Evolutionary conservation across 2,329 filamentous ascomycete species (phyloP).

Genomic region (Blumeriella jaapii): DNA sequence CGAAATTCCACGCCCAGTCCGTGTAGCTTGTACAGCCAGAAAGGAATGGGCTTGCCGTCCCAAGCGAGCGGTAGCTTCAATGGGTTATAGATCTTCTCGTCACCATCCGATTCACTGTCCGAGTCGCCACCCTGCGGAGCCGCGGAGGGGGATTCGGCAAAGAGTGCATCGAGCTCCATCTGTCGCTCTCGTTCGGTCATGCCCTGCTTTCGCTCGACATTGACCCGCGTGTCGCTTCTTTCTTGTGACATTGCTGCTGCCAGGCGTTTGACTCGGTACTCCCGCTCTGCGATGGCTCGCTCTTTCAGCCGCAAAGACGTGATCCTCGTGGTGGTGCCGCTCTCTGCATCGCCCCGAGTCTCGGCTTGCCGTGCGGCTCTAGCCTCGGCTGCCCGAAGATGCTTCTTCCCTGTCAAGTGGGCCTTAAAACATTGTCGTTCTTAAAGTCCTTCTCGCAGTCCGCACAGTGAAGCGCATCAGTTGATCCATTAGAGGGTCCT

Average conservation of each 20-base stretch:
- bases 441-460: conserved; percentile 93
- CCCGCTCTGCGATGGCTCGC: conserved; percentile 78
- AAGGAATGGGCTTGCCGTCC: conserved; percentile 98
- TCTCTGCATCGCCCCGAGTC: conserved; percentile 18
- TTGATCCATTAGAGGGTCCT: conserved; percentile 15
- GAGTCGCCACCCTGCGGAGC: conserved; percentile 34
- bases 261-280: conserved; percentile 71
- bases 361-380: conserved; percentile 39
- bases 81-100: conserved; percentile 90
- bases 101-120: conserved; percentile 61
- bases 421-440: conserved; percentile 85
- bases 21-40: conserved; percentile 96
- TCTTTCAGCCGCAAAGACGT: conserved; percentile 59
- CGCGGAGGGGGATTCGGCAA: conserved; percentile 42
- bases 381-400: conserved; percentile 69
- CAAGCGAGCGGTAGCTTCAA: conserved; percentile 90
- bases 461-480: conserved; percentile 72
- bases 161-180: conserved; percentile 82
- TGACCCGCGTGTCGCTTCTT: conserved; percentile 78
- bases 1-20: conserved; percentile 89
- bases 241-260: conserved; percentile 76
- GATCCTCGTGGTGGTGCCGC: conserved; percentile 21
- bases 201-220: conserved; percentile 90
- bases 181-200: conserved; percentile 96
- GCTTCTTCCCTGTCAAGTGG: conserved; percentile 84